Base-by-base conservation (phyloP, 352 stramenopile species). In the Achlya hypogyna region DNA sequence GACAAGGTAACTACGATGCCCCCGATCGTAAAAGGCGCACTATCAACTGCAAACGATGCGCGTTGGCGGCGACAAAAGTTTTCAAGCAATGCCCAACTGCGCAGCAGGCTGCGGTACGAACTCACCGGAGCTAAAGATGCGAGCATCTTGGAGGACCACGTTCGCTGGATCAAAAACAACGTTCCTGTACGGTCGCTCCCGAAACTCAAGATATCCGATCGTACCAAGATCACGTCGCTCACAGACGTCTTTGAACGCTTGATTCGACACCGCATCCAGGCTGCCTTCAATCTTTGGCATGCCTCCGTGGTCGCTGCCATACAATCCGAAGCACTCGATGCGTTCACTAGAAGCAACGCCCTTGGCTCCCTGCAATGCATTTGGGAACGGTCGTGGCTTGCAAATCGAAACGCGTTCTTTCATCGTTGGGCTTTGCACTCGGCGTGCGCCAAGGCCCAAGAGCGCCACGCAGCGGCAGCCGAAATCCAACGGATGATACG, bases 381-480 rank as follows among this genome's bases (percentile, higher is more conserved):
- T 31, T 67, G 60, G 60, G 60, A 67, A 29, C 60, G 43, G 12
- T 56, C 40, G n/a, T 67, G 60, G 60, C 51, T 42, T 18, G 38
- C 27, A 0, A 67, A 45, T 27, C 60, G 60, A 6, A 35, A 67
- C 28, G 42, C 20, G 9, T n/a, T 20, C 4, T 67, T 67, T 40
- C 5, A 5, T 0, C 25, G 8, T 3, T 45, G 40, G 42, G 20
- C 3, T 12, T 8, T 45, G 4, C 42, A 67, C 12, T 28, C 31
- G 18, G 0, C 1, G 27, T 67, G 40, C 32, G 23, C n/a, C 34
- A 29, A 25, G 10, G 34, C 27, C 0, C 62, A 79, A n/a, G 75
- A 86, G 51, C 34, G 32, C 0, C 28, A 77, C 25, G 78, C 76
- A 38, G 75, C 76, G 31, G 63, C 64, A 9, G 53, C 81, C n/a